Percentiles rank a stretch among this genome's conserved stretches.
These are phyloP conservation scores for Mycena epipterygia DNA, from an alignment of 768 basidiomycete genomes.

Conservation along the genomic window DNA sequence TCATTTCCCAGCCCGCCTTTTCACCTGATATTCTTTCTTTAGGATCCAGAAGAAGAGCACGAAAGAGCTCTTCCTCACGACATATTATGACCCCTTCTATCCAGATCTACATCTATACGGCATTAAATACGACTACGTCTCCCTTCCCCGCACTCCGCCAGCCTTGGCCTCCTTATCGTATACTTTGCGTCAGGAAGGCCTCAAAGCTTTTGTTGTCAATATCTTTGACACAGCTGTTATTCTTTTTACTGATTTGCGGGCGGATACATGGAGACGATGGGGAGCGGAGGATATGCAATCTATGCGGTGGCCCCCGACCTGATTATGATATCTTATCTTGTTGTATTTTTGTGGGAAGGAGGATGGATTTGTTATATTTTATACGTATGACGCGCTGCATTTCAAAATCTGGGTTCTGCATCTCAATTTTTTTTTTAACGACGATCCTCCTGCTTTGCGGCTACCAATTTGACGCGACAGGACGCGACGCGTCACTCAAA, in stretches of 20 bases:
- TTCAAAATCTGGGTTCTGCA: neutral
- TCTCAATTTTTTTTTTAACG: neutral
- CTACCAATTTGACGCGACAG: neutral
- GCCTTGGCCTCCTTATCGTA: conserved; percentile 55
- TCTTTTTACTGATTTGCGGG: conserved; percentile 51
- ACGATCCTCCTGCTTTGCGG: neutral
- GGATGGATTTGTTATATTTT: neutral
- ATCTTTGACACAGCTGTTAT: conserved; percentile 53
- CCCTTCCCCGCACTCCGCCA: conserved; percentile 51
- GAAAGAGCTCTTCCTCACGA: conserved; percentile 73
- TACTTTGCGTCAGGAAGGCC: conserved; percentile 56
- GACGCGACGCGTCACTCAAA: conserved; percentile 26
- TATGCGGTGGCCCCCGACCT: conserved; percentile 56
- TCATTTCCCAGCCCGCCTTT: no score
- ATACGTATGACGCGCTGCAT: neutral
- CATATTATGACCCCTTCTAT: conserved; percentile 85
- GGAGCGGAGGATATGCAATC: conserved; percentile 48
- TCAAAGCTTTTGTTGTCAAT: conserved; percentile 52
- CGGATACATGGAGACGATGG: conserved; percentile 60
- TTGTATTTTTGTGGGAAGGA: conserved; percentile 28
- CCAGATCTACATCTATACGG: conserved; percentile 74
- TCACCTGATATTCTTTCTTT: conserved; percentile 24
- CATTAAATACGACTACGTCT: conserved; percentile 54
- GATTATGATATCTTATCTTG: conserved; percentile 37
- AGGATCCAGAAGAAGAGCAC: conserved; percentile 65